phyloP scores from a whole-genome alignment of 2,329 filamentous ascomycete genomes.

The Pseudocercospora musae region DNA sequence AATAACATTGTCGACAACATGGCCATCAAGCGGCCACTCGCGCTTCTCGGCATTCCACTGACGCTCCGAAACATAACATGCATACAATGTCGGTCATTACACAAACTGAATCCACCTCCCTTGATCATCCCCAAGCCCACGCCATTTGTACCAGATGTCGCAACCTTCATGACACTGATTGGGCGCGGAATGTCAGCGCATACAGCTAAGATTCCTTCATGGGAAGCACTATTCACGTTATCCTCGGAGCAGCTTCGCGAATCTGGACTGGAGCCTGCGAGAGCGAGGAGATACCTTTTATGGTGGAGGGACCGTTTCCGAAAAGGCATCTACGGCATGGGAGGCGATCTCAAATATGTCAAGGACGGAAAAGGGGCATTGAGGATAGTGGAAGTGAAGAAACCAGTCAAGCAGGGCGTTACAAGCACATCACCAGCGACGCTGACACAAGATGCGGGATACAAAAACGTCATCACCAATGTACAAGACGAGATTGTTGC shows the following conservation, averaged over 20 bases:
- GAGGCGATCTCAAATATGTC: constrained; percentile 79
- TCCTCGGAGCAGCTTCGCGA: constrained; percentile 74
- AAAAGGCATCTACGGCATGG: constrained; percentile 71
- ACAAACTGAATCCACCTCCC: constrained; percentile 18
- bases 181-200: constrained; percentile 82
- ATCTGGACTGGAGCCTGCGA: constrained; percentile 80
- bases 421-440: constrained; percentile 39
- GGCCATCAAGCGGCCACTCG: constrained; percentile 29
- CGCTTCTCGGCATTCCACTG: constrained; percentile 25
- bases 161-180: constrained; percentile 85
- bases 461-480: constrained; percentile 60
- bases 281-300: constrained; percentile 77
- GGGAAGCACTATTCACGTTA: constrained; percentile 85
- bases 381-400: constrained; percentile 53
- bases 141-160: constrained; percentile 79
- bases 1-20: constrained; percentile 15
- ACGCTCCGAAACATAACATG: constrained; percentile 23
- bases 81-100: constrained; percentile 21
- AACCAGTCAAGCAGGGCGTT: background rate
- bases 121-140: constrained; percentile 64
- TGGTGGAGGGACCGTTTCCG: constrained; percentile 85
- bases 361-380: constrained; percentile 58
- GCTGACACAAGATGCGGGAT: constrained; percentile 53
- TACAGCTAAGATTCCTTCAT: constrained; percentile 80
- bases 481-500: constrained; percentile 41